phyloP scores from a whole-genome alignment of 2,329 filamentous ascomycete species.

The Hymenoscyphus linearis region DNA sequence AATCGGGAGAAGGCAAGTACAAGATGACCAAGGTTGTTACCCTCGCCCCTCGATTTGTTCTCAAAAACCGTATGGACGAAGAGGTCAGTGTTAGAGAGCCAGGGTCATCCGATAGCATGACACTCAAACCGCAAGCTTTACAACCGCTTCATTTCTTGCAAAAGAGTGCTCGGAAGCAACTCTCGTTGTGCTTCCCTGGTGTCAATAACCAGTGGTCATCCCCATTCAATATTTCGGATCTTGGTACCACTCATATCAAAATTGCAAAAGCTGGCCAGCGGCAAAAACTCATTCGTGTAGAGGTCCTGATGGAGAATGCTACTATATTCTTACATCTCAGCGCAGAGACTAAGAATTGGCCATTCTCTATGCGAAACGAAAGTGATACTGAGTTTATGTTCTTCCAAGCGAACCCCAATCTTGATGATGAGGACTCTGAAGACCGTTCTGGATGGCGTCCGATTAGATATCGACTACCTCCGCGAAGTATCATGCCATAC shows the following conservation, averaged over 20 bases:
- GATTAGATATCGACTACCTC: conserved; percentile 84
- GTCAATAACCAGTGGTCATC: conserved; percentile 97
- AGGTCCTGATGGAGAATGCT: conserved; percentile 86
- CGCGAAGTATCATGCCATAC: conserved; percentile 97
- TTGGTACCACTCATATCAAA: conserved; percentile 90
- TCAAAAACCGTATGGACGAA: conserved; percentile 89
- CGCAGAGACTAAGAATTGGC: conserved; percentile 92
- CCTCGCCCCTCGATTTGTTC: conserved; percentile 82
- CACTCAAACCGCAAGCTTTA: conserved; percentile 70
- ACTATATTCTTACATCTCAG: conserved; percentile 91
- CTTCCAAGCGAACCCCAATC: conserved; percentile 87
- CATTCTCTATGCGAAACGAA: conserved; percentile 97
- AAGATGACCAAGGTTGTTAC: conserved; percentile 96
- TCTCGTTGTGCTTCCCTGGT: conserved; percentile 88
- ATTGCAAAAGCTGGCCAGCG: conserved; percentile 84
- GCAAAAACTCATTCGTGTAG: conserved; percentile 80
- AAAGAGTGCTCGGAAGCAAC: conserved; percentile 75
- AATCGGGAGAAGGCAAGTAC: conserved; percentile 93
- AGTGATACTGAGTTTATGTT: conserved; percentile 96
- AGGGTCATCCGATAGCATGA: conserved; percentile 80
- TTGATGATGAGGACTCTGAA: conserved; percentile 82
- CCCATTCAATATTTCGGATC: conserved; percentile 93
- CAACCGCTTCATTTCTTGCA: conserved; percentile 87
- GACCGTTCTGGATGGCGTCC: conserved; percentile 87
- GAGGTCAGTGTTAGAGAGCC: conserved; percentile 87